Conservation (phyloP, 164 flowering plant species). For the Pachysandra terminalis region DNA sequence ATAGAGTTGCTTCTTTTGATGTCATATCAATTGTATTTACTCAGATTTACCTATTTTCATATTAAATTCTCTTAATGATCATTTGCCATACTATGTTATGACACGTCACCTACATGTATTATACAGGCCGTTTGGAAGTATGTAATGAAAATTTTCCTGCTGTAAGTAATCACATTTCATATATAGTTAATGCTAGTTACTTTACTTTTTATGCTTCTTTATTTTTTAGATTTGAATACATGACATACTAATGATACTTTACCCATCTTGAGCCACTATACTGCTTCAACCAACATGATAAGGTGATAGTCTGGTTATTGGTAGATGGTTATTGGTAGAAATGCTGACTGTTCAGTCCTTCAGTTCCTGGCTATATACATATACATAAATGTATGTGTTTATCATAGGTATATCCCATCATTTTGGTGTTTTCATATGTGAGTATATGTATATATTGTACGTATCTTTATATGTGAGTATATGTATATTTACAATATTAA, state of each 20-base stretch:
- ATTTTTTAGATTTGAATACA: background rate
- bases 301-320: too few species aligned
- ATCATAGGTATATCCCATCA: too few species aligned
- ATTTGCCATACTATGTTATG: conserved; percentile 4
- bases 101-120: conserved; percentile 98
- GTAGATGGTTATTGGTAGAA: too few species aligned
- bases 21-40: background rate
- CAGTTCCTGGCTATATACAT: too few species aligned
- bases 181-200: background rate
- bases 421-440: too few species aligned
- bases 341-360: too few species aligned
- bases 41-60: background rate
- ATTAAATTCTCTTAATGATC: background rate
- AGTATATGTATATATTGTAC: too few species aligned
- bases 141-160: conserved; percentile 88
- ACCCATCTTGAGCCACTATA: background rate
- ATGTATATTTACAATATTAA: too few species aligned
- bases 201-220: background rate
- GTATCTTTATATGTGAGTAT: too few species aligned
- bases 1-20: background rate
- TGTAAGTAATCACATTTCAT: conserved; percentile 44
- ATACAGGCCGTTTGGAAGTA: conserved; percentile 98
- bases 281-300: too few species aligned
- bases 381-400: too few species aligned
- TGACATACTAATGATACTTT: background rate